A percentile compares a stretch with the other conserved stretches of the same genome.
These are phyloP conservation scores for Gonium pectorale DNA, from an alignment of 139 green algal genomes.

Conservation along the genomic window DNA sequence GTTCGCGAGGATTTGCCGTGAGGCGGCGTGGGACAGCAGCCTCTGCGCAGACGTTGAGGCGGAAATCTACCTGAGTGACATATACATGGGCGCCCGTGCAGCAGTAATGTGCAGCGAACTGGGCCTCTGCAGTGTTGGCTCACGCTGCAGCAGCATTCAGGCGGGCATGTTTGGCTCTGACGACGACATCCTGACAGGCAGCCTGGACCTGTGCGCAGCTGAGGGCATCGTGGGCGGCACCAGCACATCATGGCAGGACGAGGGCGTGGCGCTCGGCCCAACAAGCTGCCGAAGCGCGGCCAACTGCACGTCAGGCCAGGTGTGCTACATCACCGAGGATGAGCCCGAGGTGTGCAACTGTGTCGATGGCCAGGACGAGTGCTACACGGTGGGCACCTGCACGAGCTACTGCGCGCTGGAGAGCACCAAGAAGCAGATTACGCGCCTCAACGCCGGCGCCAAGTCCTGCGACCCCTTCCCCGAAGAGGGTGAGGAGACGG, in stretches of 20 bases:
- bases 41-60: too few species aligned
- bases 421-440: not conserved
- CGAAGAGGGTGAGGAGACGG: too few species aligned
- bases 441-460: conserved; percentile 1
- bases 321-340: not conserved
- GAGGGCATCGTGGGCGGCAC: conserved; percentile 10
- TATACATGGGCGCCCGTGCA: not conserved
- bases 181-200: not conserved
- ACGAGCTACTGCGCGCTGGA: not conserved
- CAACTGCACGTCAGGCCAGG: not conserved
- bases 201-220: not conserved
- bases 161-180: not conserved
- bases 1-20: too few species aligned
- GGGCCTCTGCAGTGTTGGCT: not conserved
- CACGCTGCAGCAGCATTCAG: not conserved
- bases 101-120: not conserved
- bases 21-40: too few species aligned
- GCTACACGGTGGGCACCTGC: not conserved
- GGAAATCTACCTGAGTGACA: too few species aligned
- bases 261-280: not conserved
- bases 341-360: not conserved
- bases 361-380: not conserved
- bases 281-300: not conserved
- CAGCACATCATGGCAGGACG: too few species aligned
- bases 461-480: not conserved